A percentile compares a stretch with the other conserved stretches of the same genome.
Evolutionary conservation across 2,329 filamentous ascomycete species (phyloP).

Genomic region (Diplodia intermedia): DNA sequence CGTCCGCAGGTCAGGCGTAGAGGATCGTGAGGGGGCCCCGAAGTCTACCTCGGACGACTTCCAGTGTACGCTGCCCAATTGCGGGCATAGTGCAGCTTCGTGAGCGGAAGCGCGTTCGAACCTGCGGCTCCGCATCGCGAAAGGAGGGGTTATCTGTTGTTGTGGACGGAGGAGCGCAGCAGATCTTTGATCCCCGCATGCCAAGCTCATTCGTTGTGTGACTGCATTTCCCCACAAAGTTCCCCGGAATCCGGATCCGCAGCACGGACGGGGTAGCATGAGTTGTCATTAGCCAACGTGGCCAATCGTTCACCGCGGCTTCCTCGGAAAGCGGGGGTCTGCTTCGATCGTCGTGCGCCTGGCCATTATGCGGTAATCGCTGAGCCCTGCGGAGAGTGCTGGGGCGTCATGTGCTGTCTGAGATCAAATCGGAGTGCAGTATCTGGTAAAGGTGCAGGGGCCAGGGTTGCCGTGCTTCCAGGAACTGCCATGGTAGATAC

Average conservation of each 20-base stretch:
- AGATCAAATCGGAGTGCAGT: not conserved
- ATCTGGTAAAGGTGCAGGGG: not conserved
- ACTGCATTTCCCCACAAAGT: slow-evolving; percentile 9
- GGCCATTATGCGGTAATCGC: not conserved
- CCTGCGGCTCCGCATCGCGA: slow-evolving; percentile 14
- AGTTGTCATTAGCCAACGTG: not conserved
- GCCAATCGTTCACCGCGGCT: not conserved
- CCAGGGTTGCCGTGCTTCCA: not conserved
- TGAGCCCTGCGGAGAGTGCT: not conserved
- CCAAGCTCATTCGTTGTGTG: slow-evolving; percentile 9
- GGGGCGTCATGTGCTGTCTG: not conserved
- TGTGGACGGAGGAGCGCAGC: not conserved
- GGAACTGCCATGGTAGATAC: too few relatives aligned
- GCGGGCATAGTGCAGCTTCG: not conserved
- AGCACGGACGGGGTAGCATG: slow-evolving; percentile 6
- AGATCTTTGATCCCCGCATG: slow-evolving; percentile 1
- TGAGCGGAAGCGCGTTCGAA: slow-evolving; percentile 14
- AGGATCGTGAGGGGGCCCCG: not conserved
- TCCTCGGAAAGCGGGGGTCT: not conserved
- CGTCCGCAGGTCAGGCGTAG: not conserved
- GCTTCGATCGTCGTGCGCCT: not conserved
- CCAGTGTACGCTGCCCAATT: slow-evolving; percentile 3
- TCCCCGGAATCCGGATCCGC: slow-evolving; percentile 27
- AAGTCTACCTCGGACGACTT: slow-evolving; percentile 9
- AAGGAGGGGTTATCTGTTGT: not conserved